Percentiles rank a stretch among this genome's conserved stretches.
phyloP scores from a whole-genome alignment of 495 filamentous ascomycete species.

The Hypoxylon crocopeplum region DNA sequence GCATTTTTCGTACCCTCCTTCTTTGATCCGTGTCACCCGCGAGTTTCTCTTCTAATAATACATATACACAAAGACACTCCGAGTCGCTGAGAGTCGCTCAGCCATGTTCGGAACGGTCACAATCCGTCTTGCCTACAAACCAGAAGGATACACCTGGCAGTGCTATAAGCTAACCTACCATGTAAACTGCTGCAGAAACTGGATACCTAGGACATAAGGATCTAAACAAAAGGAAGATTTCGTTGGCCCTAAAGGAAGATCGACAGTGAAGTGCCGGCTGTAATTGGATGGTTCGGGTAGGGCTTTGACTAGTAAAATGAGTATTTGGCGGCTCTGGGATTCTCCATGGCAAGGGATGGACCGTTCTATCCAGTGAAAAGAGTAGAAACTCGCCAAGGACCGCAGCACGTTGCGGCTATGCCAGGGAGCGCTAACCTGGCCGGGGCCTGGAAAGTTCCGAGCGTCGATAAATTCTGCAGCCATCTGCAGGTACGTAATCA shows the following conservation, averaged over 20 bases:
- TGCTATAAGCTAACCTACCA: background rate
- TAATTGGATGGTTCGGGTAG: conserved; percentile 20
- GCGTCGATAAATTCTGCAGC: background rate
- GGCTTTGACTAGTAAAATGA: conserved; percentile 4
- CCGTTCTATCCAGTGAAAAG: conserved; percentile 27
- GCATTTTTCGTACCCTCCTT: background rate
- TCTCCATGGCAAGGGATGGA: background rate
- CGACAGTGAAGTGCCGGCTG: background rate
- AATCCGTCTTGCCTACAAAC: conserved; percentile 3
- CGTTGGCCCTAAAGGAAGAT: conserved; percentile 4
- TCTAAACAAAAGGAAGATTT: no score
- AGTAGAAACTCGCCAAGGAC: conserved; percentile 11
- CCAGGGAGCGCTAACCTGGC: conserved; percentile 23
- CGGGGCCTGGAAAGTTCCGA: conserved; percentile 2
- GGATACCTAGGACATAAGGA: no score
- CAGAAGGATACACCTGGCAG: conserved; percentile 13
- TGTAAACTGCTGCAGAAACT: no score
- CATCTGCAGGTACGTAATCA: conserved; percentile 30
- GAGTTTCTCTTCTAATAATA: conserved; percentile 24
- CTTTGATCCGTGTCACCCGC: background rate
- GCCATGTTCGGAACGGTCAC: conserved; percentile 20
- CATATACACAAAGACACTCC: background rate
- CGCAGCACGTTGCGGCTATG: conserved; percentile 1
- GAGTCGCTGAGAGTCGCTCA: conserved; percentile 3
- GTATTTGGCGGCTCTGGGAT: conserved; percentile 21